Base-by-base conservation (phyloP, 441 rosid genomes). In the Capsella rubella region DNA sequence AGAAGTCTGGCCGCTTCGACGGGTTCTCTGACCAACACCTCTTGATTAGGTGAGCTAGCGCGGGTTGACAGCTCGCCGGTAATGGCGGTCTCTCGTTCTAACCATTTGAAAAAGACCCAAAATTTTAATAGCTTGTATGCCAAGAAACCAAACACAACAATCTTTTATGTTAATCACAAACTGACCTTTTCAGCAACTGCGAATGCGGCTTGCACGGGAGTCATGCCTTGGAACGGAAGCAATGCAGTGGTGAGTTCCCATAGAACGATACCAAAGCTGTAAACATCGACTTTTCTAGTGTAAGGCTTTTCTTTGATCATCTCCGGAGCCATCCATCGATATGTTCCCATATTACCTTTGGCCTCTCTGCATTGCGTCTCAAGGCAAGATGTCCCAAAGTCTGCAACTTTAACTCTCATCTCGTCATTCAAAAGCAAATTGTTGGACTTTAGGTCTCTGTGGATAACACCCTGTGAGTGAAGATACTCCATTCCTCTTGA, bases 401-500 rank as follows among this genome's bases (percentile, higher is more conserved):
- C 99, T 2, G 95, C 99, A 32, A 94, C 99, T 83, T 94, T 90
- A 14, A 91, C 99, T 46, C 97, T 75, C 97, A 94, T 94, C 56
- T 94, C 99, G 63, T 94, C 96, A 14, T 94, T 94, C 29, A 94
- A 83, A 55, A 94, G 95, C 69, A 94, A 79, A 82, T 94, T 94
- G 77, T 87, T 94, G 1, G 98, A 94, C 72, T 94, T 94, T 11
- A 94, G 87, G 80, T 94, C 98, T 71, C 97, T 84, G 78, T 94
- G 98, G 81, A 94, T 94, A 68, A 94, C 98, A 15, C 97, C 98
- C 64, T 90, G 97, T 0, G 96, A 89, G 79, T 94, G 98, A 85
- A 94, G 97, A 80, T 94, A 94, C 86, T 94, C 97, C 98, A 94
- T 94, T 72, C 98, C 98, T n/a, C 97, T 86, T 25, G 98, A 94